Base-by-base conservation (phyloP, 2,329 filamentous ascomycete genomes). In the Alternaria brassicae region DNA sequence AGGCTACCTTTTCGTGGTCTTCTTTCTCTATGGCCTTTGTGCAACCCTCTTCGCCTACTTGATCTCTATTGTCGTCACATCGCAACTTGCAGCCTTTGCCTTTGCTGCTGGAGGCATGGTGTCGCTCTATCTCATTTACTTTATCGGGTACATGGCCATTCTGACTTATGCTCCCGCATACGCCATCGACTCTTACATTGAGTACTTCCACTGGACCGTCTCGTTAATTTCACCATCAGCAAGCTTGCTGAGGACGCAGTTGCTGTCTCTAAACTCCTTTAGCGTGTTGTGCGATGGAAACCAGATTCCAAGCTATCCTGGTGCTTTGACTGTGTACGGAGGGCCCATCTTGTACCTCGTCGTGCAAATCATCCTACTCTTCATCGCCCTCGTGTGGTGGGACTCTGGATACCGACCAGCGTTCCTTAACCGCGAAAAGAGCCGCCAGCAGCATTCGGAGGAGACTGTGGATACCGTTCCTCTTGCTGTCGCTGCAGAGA, bases 331-430 rank as follows among this genome's bases (percentile, higher is more conserved):
- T 0, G 85, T 89, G 27, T 97, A 93, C 68, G 93, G 93, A 28
- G 91, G 91, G 0, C 92, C 92, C 0, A 94, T 97, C 34, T 77
- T 95, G 0, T 97, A 96, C 74, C 85, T 97, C 2, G 84, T 92
- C 49, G 47, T 93, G 0, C 93, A 97, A 72, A 86, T 87, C 0
- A 75, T 91, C 23, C 59, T 91, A 15, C 81, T 95, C 1, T 93
- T 96, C 65, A 81, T 83, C 0, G 77, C 93, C 13, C 82, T 97
- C 0, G 82, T 97, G 13, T 94, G 90, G 89, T 85, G 89, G 71
- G 93, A 97, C 71, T 89, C 89, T 54, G 92, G 92, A 4, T 83
- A 79, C 66, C 77, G 77, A 41, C 88, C 88, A 0, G 82, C 86
- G 0, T 84, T 89, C 58, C 74, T 77, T 23, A 79, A 79, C 39